Evolutionary conservation across 768 basidiomycete species (phyloP).

Genomic region (Auricularia heimuer): DNA sequence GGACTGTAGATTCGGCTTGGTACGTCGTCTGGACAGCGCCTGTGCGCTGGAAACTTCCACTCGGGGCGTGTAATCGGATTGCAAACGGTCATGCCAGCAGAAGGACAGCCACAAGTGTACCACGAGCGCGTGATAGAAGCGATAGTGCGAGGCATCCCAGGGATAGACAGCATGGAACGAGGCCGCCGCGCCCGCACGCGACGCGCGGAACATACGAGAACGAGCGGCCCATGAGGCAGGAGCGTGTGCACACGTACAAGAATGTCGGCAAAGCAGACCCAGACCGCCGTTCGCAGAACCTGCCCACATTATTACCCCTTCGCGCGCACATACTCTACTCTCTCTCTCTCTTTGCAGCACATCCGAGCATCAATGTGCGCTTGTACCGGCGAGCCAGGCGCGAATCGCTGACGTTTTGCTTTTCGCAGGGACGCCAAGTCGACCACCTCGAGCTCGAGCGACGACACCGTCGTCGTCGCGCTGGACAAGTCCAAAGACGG

Average conservation of each 20-base stretch:
- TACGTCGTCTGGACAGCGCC: too few relatives aligned
- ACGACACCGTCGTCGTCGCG: background rate
- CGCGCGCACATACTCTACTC: too few relatives aligned
- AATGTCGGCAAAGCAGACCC: background rate
- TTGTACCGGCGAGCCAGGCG: background rate
- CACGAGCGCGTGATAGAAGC: background rate
- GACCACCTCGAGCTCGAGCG: slow-evolving; percentile 1
- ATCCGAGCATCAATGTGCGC: background rate
- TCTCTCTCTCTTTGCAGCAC: background rate
- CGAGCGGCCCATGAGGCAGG: background rate
- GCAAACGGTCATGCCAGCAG: too few relatives aligned
- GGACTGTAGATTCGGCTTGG: too few relatives aligned
- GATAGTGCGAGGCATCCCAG: background rate
- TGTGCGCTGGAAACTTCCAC: too few relatives aligned
- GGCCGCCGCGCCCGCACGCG: background rate
- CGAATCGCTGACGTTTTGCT: background rate
- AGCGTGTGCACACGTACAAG: background rate
- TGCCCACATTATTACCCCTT: too few relatives aligned
- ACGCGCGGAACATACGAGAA: background rate
- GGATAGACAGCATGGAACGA: background rate
- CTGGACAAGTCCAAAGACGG: background rate
- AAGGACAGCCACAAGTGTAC: background rate
- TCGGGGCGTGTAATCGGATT: too few relatives aligned
- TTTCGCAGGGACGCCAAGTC: background rate
- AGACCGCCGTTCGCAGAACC: too few relatives aligned